Evolutionary conservation across 371 early-diverging fungal species (phyloP).

Genomic region (Mortierella sp.): DNA sequence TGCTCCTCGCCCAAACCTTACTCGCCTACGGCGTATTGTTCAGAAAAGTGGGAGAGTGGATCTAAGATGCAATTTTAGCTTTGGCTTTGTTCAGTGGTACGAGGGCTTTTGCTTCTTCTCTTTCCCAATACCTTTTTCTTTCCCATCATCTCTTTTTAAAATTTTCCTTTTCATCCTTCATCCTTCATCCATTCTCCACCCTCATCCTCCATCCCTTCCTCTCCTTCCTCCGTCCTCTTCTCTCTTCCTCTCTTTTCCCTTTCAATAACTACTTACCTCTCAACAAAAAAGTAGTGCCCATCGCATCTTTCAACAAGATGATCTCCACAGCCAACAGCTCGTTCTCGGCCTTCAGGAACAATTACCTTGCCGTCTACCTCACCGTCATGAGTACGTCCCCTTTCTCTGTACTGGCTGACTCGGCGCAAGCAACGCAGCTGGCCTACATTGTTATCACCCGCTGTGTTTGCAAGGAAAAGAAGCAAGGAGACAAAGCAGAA

Average conservation of each 20-base stretch:
- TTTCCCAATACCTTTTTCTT: not conserved
- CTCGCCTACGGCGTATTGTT: no score
- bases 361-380: constrained; percentile 74
- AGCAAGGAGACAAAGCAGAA: not conserved
- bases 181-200: not conserved
- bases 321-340: constrained; percentile 25
- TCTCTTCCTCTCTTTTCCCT: not conserved
- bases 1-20: no score
- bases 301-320: constrained; percentile 15
- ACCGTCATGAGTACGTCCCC: constrained; percentile 70
- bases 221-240: not conserved
- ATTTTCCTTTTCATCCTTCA: not conserved
- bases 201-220: not conserved
- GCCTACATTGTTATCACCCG: no score
- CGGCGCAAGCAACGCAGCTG: no score
- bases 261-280: not conserved
- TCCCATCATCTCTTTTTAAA: not conserved
- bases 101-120: not conserved
- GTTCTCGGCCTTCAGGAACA: constrained; percentile 56
- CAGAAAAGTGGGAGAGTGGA: no score
- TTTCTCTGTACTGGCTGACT: not conserved
- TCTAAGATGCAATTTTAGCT: no score
- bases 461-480: no score
- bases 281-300: not conserved
- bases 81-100: no score